Conservation (phyloP, 768 basidiomycete genomes). For the Mycena alexandri region DNA sequence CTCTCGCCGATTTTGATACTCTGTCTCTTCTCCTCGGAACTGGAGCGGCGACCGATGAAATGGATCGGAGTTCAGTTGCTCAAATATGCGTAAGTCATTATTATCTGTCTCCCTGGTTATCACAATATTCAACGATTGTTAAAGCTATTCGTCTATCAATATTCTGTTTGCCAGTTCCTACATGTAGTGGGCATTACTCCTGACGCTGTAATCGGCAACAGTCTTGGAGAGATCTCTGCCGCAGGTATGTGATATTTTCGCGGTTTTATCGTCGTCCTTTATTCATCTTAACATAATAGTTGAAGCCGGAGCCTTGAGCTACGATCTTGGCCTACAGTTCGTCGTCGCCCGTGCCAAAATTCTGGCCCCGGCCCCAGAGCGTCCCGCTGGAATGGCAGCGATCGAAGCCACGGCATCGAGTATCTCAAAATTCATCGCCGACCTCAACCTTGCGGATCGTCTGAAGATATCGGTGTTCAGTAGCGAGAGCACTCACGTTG, state of each 20-base stretch:
- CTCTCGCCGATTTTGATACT: constrained; percentile 45
- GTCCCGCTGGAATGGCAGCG: constrained; percentile 51
- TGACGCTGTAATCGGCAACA: constrained; percentile 52
- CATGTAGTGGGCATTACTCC: constrained; percentile 42
- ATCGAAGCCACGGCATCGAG: constrained; percentile 44
- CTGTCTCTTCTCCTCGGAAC: constrained; percentile 43
- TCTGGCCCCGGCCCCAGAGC: constrained; percentile 43
- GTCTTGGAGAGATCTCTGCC: constrained; percentile 53
- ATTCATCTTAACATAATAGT: constrained; percentile 35
- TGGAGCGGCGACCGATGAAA: constrained; percentile 37
- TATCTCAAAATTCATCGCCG: constrained; percentile 41
- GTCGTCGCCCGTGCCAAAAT: constrained; percentile 47
- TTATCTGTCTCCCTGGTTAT: neutral
- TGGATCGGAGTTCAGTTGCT: constrained; percentile 49
- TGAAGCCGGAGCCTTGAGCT: constrained; percentile 45
- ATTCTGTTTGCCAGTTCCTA: constrained; percentile 48
- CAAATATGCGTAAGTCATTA: constrained; percentile 46
- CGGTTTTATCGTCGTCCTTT: neutral
- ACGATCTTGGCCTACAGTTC: constrained; percentile 47
- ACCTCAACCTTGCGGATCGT: constrained; percentile 39
- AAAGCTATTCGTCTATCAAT: constrained; percentile 52
- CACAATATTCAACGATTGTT: neutral
- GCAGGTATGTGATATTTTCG: constrained; percentile 43
- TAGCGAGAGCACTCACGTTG: constrained; percentile 43
- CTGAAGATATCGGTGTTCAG: constrained; percentile 49